These are phyloP conservation scores for Monilinia laxa DNA, from an alignment of 2,329 filamentous ascomycete species.

Conservation along the genomic window DNA sequence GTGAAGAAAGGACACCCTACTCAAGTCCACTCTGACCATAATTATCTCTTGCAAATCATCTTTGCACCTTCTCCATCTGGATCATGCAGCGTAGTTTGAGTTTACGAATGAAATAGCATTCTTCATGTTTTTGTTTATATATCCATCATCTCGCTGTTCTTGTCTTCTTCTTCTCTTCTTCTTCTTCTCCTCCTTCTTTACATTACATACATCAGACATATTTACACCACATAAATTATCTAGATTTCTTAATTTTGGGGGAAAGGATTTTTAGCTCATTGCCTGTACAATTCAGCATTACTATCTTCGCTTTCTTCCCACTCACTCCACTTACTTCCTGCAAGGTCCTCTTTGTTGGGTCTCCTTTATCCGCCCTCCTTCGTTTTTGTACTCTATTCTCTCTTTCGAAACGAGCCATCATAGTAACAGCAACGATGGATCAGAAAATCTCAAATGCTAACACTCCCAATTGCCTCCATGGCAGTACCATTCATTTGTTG, in stretches of 20 bases:
- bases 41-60: background rate
- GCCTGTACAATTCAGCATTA: background rate
- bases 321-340: background rate
- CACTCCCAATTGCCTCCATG: too few relatives aligned
- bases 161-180: background rate
- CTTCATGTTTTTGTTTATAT: background rate
- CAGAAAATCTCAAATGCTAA: too few relatives aligned
- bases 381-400: background rate
- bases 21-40: background rate
- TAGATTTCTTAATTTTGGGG: background rate
- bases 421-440: too few relatives aligned
- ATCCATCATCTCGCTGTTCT: too few relatives aligned
- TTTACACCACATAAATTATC: background rate
- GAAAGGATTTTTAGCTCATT: background rate
- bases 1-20: background rate
- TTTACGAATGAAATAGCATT: background rate
- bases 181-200: background rate
- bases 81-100: too few relatives aligned
- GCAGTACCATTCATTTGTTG: too few relatives aligned
- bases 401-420: too few relatives aligned
- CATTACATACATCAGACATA: background rate
- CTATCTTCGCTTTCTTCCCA: background rate
- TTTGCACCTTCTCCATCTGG: too few relatives aligned
- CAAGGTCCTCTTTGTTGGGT: background rate
- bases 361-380: background rate